Conservation (phyloP, 2,329 filamentous ascomycete genomes). For the Claviceps citrina region DNA sequence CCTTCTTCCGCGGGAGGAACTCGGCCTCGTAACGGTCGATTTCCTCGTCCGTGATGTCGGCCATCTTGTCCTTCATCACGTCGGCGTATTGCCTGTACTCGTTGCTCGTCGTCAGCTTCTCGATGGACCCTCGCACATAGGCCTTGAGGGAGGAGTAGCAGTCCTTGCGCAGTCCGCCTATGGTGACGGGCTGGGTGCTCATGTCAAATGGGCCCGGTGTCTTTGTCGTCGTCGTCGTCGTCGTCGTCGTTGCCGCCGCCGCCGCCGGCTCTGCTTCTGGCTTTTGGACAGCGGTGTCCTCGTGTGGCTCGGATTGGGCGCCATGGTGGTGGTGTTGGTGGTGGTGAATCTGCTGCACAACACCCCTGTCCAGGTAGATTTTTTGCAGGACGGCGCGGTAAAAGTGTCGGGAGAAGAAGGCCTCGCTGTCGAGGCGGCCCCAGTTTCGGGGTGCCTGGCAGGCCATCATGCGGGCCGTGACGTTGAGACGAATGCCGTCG, state of each 20-base stretch:
- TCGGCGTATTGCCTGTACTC: slow-evolving; percentile 44
- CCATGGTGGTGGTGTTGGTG: background rate
- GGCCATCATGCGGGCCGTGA: slow-evolving; percentile 95
- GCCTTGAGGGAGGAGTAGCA: slow-evolving; percentile 60
- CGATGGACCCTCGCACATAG: slow-evolving; percentile 69
- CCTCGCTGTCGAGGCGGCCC: slow-evolving; percentile 63
- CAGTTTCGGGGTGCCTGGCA: slow-evolving; percentile 92
- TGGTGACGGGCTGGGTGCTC: slow-evolving; percentile 66
- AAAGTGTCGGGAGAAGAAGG: slow-evolving; percentile 86
- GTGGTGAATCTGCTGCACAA: slow-evolving; percentile 48
- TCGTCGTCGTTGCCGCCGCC: no score
- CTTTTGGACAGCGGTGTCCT: no score
- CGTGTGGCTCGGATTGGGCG: no score
- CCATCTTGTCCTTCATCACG: slow-evolving; percentile 51
- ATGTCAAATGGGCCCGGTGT: slow-evolving; percentile 30
- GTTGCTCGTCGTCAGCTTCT: slow-evolving; percentile 48
- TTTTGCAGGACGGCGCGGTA: slow-evolving; percentile 81
- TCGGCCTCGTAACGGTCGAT: slow-evolving; percentile 52
- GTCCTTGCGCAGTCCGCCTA: slow-evolving; percentile 68
- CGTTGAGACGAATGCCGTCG: slow-evolving; percentile 69
- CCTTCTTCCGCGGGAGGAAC: slow-evolving; percentile 55
- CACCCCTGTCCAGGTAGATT: slow-evolving; percentile 73
- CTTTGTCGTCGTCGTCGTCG: no score
- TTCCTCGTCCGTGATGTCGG: slow-evolving; percentile 55
- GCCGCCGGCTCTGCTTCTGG: no score